Percentiles rank a stretch among this genome's conserved stretches.
Evolutionary conservation across 108 stramenopile species (phyloP).

Genomic region (Poteriospumella lacustris): DNA sequence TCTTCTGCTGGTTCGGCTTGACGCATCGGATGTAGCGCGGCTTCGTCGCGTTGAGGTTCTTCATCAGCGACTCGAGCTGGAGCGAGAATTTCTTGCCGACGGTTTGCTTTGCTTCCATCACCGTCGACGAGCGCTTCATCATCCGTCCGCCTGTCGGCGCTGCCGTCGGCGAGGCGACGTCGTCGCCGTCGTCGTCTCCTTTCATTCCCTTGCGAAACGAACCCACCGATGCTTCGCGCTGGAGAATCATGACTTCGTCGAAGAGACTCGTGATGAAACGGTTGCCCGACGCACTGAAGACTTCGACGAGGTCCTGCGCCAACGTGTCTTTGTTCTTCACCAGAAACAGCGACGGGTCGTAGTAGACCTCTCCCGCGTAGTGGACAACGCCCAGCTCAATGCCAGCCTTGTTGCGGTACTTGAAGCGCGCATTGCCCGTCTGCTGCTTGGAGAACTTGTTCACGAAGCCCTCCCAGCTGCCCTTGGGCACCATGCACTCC

Average conservation of each 20-base stretch:
- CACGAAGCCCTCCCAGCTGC: constrained; percentile 36
- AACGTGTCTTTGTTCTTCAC: constrained; percentile 39
- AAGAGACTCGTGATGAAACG: constrained; percentile 19
- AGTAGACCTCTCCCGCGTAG: constrained; percentile 39
- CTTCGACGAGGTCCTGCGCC: not conserved
- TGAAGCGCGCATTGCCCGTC: not conserved
- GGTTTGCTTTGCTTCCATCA: constrained; percentile 12
- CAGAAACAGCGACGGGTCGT: constrained; percentile 31
- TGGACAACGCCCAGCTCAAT: constrained; percentile 23
- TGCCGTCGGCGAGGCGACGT: not conserved
- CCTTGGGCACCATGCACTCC: constrained; percentile 71
- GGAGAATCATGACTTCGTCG: not conserved
- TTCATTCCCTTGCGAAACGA: too few species aligned
- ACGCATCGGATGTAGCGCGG: constrained; percentile 41
- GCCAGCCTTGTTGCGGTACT: constrained; percentile 4
- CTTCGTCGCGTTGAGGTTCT: constrained; percentile 21
- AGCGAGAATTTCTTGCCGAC: constrained; percentile 18
- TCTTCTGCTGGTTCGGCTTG: constrained; percentile 40
- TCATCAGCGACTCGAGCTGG: constrained; percentile 24
- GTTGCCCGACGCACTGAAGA: not conserved
- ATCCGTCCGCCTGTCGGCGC: not conserved
- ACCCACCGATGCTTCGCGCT: not conserved
- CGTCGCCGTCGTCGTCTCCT: too few species aligned
- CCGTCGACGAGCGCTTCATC: not conserved
- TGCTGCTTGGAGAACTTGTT: constrained; percentile 26